These are phyloP conservation scores for Malus asiatica DNA, from an alignment of 306 rosid species.

Conservation along the genomic window DNA sequence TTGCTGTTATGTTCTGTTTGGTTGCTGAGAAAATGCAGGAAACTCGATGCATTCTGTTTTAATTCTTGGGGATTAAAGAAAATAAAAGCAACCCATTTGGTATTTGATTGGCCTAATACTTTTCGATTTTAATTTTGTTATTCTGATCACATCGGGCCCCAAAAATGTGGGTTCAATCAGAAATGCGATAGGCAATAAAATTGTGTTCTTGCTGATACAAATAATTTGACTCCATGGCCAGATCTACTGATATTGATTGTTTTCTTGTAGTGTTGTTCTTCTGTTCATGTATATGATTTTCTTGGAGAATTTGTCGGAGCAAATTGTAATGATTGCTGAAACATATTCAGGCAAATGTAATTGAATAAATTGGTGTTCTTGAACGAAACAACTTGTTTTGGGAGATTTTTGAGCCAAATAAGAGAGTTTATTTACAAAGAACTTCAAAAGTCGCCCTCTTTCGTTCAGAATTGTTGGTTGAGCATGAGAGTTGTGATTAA, in stretches of 20 bases:
- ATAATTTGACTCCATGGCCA: background rate
- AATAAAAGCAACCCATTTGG: background rate
- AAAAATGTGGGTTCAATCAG: background rate
- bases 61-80: background rate
- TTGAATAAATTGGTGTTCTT: background rate
- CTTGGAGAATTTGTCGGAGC: background rate
- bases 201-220: background rate
- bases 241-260: background rate
- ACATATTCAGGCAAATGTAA: background rate
- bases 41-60: background rate
- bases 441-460: background rate
- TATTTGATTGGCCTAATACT: background rate
- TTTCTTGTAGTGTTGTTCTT: background rate
- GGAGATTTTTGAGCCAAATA: background rate
- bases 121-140: background rate
- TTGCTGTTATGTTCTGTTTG: slow-evolving; percentile 3
- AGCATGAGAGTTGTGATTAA: background rate
- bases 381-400: background rate
- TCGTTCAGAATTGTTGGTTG: background rate
- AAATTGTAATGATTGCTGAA: background rate
- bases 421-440: background rate
- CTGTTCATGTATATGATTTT: background rate
- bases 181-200: background rate
- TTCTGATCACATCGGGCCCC: background rate
- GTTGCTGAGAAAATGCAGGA: background rate